Percentiles rank a stretch among this genome's conserved stretches.
Evolutionary conservation across 805 yeast species (phyloP).

Genomic region (Lipomyces yamadae): DNA sequence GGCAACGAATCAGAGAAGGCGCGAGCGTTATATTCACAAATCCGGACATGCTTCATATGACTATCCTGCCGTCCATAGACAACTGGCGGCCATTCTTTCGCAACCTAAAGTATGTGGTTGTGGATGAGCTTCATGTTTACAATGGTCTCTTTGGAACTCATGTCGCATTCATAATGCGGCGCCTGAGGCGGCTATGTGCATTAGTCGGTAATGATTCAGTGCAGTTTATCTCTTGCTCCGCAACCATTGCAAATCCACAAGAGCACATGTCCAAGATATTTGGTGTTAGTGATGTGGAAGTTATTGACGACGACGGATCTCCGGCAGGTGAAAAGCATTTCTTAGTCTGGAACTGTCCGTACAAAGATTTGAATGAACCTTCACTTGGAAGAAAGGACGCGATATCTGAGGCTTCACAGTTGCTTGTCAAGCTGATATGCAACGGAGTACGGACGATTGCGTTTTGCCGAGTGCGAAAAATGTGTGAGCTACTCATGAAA

Average conservation of each 20-base stretch:
- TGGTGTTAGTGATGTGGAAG: conserved; percentile 61
- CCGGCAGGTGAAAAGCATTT: conserved; percentile 79
- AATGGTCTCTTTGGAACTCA: conserved; percentile 92
- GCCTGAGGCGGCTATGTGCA: conserved; percentile 70
- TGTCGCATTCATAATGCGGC: conserved; percentile 80
- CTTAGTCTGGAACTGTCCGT: conserved; percentile 85
- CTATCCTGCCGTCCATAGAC: conserved; percentile 70
- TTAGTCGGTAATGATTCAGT: conserved; percentile 58
- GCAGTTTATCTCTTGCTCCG: conserved; percentile 87
- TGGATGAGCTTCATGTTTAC: conserved; percentile 82
- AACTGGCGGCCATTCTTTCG: conserved; percentile 73
- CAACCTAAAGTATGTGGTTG: conserved; percentile 71
- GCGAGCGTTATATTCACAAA: conserved; percentile 89
- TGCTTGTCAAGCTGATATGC: conserved; percentile 68
- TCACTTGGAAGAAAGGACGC: conserved; percentile 68
- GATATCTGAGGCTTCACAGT: conserved; percentile 73
- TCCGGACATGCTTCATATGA: conserved; percentile 91
- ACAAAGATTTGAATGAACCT: conserved; percentile 62
- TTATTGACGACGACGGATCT: conserved; percentile 82
- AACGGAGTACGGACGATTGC: conserved; percentile 79
- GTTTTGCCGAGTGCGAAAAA: conserved; percentile 83
- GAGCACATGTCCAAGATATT: conserved; percentile 75
- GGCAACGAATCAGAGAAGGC: conserved; percentile 59
- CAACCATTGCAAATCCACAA: conserved; percentile 79
- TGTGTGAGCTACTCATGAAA: conserved; percentile 86